Conservation (phyloP, 208 protist genomes). For the Balamuthia mandrillaris region DNA sequence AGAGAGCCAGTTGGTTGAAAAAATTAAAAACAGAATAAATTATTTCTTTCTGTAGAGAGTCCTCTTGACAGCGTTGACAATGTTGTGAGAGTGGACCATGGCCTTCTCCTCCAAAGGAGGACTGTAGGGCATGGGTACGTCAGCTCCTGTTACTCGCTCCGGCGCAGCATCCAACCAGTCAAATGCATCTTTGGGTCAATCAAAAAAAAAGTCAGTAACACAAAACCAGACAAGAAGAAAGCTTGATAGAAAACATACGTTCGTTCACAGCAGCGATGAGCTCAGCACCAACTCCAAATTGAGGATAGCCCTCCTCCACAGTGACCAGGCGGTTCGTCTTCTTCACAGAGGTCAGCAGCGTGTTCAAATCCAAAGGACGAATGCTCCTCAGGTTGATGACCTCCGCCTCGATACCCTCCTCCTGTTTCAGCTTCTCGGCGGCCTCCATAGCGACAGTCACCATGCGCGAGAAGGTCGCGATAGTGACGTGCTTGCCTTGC, state of each 20-base stretch:
- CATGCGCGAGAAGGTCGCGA: conserved; percentile 87
- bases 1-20: too few relatives aligned
- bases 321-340: conserved; percentile 92
- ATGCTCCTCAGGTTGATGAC: conserved; percentile 96
- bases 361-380: conserved; percentile 90
- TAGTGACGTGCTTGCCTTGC: conserved; percentile 83
- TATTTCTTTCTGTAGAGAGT: conserved; percentile 35
- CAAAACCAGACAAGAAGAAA: too few relatives aligned
- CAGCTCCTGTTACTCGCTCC: conserved; percentile 90
- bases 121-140: conserved; percentile 96
- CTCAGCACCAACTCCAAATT: conserved; percentile 92
- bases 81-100: conserved; percentile 64
- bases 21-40: too few relatives aligned
- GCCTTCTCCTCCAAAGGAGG: conserved; percentile 82
- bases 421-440: conserved; percentile 85
- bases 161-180: conserved; percentile 94
- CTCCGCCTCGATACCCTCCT: conserved; percentile 88
- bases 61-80: conserved; percentile 63
- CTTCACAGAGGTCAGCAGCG: conserved; percentile 92
- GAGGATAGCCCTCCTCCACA: conserved; percentile 91
- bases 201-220: too few relatives aligned
- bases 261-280: conserved; percentile 90
- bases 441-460: conserved; percentile 87
- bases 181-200: too few relatives aligned
- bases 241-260: conserved; percentile 58